Percentiles rank a stretch among this genome's conserved stretches.
phyloP scores from a whole-genome alignment of 768 basidiomycete species.

The Termitomyces sp. region DNA sequence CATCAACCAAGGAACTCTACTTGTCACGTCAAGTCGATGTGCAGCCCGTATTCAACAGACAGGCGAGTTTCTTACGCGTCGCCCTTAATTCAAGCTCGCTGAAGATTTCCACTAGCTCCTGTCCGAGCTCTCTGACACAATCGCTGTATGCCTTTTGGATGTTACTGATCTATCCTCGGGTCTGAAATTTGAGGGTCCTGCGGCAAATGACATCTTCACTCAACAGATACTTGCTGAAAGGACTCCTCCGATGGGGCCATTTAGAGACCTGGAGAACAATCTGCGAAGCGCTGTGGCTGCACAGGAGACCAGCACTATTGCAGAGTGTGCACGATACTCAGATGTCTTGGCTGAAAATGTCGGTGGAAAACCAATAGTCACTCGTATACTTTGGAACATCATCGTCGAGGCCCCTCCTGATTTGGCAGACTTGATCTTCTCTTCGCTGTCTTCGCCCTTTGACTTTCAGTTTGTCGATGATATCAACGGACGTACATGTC shows the following conservation, averaged over 20 bases:
- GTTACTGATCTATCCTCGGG: constrained; percentile 73
- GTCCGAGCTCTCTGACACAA: constrained; percentile 90
- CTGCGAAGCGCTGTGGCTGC: constrained; percentile 73
- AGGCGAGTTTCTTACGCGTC: constrained; percentile 46
- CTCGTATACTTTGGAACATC: constrained; percentile 94
- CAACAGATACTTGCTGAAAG: constrained; percentile 69
- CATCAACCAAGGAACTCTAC: constrained; percentile 95
- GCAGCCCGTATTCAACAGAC: constrained; percentile 97
- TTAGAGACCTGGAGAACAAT: constrained; percentile 86
- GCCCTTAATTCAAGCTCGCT: neutral
- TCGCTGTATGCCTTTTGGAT: constrained; percentile 78
- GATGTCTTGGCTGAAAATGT: constrained; percentile 59
- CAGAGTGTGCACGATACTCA: constrained; percentile 69
- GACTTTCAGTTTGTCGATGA: constrained; percentile 94
- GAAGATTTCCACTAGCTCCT: constrained; percentile 62
- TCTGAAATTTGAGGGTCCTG: constrained; percentile 74
- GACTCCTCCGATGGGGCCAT: constrained; percentile 62
- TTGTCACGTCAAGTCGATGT: constrained; percentile 95
- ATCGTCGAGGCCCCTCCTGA: constrained; percentile 74
- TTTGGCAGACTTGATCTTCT: constrained; percentile 72
- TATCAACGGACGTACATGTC: constrained; percentile 91
- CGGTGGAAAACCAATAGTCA: constrained; percentile 65
- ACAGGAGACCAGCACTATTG: constrained; percentile 55
- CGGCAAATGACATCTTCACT: constrained; percentile 71
- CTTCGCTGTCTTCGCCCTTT: constrained; percentile 64